phyloP scores from a whole-genome alignment of 345 rosid genomes.

The Eucalyptus fibrosa region DNA sequence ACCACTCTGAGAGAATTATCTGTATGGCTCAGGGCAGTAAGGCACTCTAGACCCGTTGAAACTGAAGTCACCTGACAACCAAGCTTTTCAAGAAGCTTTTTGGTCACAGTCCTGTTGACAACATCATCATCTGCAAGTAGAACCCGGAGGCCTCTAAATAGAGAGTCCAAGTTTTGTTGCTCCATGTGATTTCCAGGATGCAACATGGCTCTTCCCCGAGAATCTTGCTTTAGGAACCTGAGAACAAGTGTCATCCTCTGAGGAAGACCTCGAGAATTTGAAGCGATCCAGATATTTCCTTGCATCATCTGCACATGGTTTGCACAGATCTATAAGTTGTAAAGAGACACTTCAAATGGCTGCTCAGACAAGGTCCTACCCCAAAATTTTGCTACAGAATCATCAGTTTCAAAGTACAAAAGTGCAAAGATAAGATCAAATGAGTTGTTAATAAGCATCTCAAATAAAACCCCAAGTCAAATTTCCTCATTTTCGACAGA shows the following conservation, averaged over 20 bases:
- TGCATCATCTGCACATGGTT: conserved; percentile 74
- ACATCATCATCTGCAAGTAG: conserved; percentile 68
- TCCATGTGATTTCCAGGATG: conserved; percentile 20
- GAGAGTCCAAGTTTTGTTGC: conserved; percentile 35
- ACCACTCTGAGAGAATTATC: conserved; percentile 52
- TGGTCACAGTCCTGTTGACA: conserved; percentile 65
- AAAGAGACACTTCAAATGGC: background rate
- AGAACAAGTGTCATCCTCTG: conserved; percentile 67
- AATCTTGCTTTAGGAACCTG: conserved; percentile 46
- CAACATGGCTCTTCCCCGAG: conserved; percentile 25
- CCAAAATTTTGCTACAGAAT: background rate
- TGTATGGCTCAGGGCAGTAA: conserved; percentile 38
- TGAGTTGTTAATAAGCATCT: background rate
- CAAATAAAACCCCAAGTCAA: background rate
- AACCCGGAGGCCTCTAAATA: conserved; percentile 55
- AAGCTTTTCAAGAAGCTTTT: conserved; percentile 68
- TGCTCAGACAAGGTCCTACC: background rate
- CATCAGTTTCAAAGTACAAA: background rate
- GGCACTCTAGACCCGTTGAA: conserved; percentile 83
- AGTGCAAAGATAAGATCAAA: background rate
- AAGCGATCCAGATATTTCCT: conserved; percentile 76
- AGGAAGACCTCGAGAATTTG: conserved; percentile 45
- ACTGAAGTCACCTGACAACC: conserved; percentile 86
- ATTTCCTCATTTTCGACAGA: background rate
- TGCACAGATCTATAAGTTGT: background rate